phyloP scores from a whole-genome alignment of 371 early-diverging fungal genomes.

The Syncephalis plumigaleata region DNA sequence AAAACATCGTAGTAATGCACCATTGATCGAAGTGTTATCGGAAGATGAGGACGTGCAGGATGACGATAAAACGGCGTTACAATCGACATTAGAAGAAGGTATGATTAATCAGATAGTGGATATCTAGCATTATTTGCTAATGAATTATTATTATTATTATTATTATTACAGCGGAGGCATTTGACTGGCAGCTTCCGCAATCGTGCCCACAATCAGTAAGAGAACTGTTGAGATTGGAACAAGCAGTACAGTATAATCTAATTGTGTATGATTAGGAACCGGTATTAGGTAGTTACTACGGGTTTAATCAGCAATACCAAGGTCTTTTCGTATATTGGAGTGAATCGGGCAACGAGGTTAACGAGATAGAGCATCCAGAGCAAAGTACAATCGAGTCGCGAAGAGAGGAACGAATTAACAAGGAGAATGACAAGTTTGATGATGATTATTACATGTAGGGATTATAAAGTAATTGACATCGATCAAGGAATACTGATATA shows the following conservation, averaged over 20 bases:
- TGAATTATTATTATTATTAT: background rate
- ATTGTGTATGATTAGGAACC: background rate
- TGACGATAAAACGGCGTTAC: background rate
- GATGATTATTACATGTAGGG: constrained; percentile 74
- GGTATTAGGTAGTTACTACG: constrained; percentile 31
- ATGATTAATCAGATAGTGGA: background rate
- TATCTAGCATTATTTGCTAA: constrained; percentile 2
- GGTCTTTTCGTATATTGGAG: constrained; percentile 59
- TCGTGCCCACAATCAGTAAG: constrained; percentile 23
- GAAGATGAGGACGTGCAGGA: background rate
- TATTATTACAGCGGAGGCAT: constrained; percentile 31
- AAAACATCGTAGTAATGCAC: background rate
- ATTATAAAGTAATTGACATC: background rate
- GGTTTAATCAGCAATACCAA: constrained; percentile 75
- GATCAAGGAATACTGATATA: too few relatives aligned
- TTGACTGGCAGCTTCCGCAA: constrained; percentile 81
- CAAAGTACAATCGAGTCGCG: constrained; percentile 40
- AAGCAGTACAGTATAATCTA: background rate
- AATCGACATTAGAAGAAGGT: background rate
- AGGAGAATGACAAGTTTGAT: constrained; percentile 72
- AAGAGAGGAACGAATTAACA: constrained; percentile 31
- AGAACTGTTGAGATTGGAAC: constrained; percentile 4
- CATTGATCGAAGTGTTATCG: background rate
- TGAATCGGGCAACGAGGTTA: constrained; percentile 69
- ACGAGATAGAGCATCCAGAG: constrained; percentile 60